Evolutionary conservation across 176 grass and related monocot species (phyloP).

Genomic region (Elaeis guineensis): DNA sequence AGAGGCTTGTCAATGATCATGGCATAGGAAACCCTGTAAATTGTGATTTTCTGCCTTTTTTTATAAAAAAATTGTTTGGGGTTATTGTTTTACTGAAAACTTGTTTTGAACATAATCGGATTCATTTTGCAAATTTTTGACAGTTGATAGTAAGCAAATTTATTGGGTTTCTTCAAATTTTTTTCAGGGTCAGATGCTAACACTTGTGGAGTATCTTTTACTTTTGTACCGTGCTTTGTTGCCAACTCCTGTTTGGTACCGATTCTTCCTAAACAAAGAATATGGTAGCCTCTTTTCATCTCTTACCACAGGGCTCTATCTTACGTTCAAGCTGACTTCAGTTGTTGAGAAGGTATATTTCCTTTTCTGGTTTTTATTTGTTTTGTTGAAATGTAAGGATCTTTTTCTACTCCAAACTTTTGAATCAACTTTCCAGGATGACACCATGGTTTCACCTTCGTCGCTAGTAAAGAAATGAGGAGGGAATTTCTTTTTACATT

Average conservation of each 20-base stretch:
- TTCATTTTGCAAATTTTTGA: constrained; percentile 1
- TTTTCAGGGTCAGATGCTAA: constrained; percentile 95
- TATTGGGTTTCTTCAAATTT: neutral
- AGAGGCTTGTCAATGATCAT: too few relatives aligned
- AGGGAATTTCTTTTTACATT: constrained; percentile 10
- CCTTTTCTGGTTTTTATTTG: constrained; percentile 1
- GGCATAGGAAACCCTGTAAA: too few relatives aligned
- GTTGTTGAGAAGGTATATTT: constrained; percentile 88
- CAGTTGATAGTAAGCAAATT: neutral
- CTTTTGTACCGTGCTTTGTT: constrained; percentile 87
- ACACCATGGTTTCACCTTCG: too few relatives aligned
- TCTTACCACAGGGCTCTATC: constrained; percentile 87
- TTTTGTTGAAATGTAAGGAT: neutral
- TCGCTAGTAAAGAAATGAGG: too few relatives aligned
- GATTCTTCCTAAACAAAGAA: constrained; percentile 98
- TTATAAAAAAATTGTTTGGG: too few relatives aligned
- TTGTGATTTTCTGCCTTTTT: too few relatives aligned
- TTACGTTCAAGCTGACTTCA: constrained; percentile 97
- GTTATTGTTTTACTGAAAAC: neutral
- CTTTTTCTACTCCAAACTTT: neutral
- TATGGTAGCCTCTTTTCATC: constrained; percentile 97
- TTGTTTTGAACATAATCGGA: neutral
- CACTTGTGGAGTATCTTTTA: constrained; percentile 84
- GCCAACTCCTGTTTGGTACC: constrained; percentile 95
- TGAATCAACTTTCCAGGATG: neutral